phyloP scores from a whole-genome alignment of 352 stramenopile species.

The Pythium myriotylum region DNA sequence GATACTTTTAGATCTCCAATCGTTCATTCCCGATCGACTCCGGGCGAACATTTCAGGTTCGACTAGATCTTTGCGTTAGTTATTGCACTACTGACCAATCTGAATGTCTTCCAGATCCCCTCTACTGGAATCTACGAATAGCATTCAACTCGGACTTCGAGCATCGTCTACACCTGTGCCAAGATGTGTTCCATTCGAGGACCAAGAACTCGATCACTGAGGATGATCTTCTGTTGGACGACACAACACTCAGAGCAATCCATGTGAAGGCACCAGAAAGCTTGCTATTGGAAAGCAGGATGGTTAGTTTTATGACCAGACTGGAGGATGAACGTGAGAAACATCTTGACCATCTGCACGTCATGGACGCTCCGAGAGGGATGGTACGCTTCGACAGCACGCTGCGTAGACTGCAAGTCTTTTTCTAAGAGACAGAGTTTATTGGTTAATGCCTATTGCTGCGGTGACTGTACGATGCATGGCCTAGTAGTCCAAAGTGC shows the following conservation, averaged over 20 bases:
- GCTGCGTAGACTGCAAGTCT: conserved; percentile 15
- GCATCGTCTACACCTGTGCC: conserved; percentile 24
- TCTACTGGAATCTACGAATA: conserved; percentile 31
- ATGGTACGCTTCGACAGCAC: conserved; percentile 29
- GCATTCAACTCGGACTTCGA: conserved; percentile 20
- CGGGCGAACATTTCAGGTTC: conserved; percentile 29
- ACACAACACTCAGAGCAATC: conserved; percentile 12
- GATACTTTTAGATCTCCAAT: conserved; percentile 23
- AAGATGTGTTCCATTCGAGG: conserved; percentile 15
- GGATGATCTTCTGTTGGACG: conserved; percentile 15
- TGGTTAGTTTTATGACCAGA: conserved; percentile 23
- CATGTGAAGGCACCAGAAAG: conserved; percentile 5
- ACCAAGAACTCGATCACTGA: neutral
- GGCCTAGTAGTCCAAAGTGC: neutral
- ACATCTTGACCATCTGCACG: conserved; percentile 21
- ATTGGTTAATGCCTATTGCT: conserved; percentile 6
- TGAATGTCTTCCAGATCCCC: conserved; percentile 19
- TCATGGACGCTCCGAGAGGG: conserved; percentile 15
- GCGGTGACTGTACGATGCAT: neutral
- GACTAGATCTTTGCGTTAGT: too few relatives aligned
- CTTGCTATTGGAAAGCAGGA: conserved; percentile 1
- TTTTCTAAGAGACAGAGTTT: conserved; percentile 5
- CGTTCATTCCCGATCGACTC: conserved; percentile 30
- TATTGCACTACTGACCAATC: too few relatives aligned
- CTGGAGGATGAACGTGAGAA: conserved; percentile 26